phyloP scores from a whole-genome alignment of 495 filamentous ascomycete species.

The Podospora tetraspora region DNA sequence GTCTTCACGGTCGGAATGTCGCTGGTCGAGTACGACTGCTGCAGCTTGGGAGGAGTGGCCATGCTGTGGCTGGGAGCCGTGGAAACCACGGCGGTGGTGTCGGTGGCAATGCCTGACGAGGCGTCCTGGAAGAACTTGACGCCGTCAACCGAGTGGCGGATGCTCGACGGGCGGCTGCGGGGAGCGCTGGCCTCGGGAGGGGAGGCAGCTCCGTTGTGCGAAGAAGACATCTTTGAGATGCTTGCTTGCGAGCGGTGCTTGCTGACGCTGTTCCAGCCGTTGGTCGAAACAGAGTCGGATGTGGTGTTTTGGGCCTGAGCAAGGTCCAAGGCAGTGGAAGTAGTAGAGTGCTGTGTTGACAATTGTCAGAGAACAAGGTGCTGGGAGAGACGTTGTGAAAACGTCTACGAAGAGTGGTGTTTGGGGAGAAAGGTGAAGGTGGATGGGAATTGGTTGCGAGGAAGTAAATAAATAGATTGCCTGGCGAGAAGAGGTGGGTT shows the following conservation, averaged over 20 bases:
- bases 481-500: not conserved
- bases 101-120: slow-evolving; percentile 20
- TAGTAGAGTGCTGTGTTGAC: slow-evolving; percentile 60
- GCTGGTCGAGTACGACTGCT: slow-evolving; percentile 83
- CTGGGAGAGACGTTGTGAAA: slow-evolving; percentile 16
- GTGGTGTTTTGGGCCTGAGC: slow-evolving; percentile 65
- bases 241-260: slow-evolving; percentile 81
- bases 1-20: slow-evolving; percentile 82
- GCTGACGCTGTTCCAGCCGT: slow-evolving; percentile 59
- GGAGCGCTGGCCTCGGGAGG: slow-evolving; percentile 35
- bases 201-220: slow-evolving; percentile 30
- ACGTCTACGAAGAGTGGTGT: slow-evolving; percentile 2
- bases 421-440: slow-evolving; percentile 10
- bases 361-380: slow-evolving; percentile 14
- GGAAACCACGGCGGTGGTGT: slow-evolving; percentile 30
- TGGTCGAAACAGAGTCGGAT: slow-evolving; percentile 46
- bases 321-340: slow-evolving; percentile 75
- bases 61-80: slow-evolving; percentile 37
- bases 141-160: slow-evolving; percentile 51
- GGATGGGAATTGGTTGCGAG: not conserved
- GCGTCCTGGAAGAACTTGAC: slow-evolving; percentile 30
- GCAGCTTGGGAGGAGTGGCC: slow-evolving; percentile 61
- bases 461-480: not conserved
- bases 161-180: slow-evolving; percentile 40
- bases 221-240: slow-evolving; percentile 59